Evolutionary conservation across 2,329 filamentous ascomycete species (phyloP).

Genomic region (Ophiocordyceps unilateralis): DNA sequence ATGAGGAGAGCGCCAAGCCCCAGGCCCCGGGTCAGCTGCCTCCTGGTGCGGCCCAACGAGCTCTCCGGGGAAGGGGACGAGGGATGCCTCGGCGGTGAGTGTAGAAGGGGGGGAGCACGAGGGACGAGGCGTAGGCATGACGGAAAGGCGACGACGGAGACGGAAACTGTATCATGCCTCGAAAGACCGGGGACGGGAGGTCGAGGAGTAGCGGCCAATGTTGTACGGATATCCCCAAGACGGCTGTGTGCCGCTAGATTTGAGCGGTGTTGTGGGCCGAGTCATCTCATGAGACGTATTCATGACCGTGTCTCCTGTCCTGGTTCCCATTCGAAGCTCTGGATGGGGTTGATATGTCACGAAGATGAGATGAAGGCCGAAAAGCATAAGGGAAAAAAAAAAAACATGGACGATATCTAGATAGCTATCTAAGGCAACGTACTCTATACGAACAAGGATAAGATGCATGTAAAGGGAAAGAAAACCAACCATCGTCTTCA

Average conservation of each 20-base stretch:
- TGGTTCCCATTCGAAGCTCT: no score
- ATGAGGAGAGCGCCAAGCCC: slow-evolving; percentile 78
- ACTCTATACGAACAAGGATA: no score
- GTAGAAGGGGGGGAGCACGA: neutral
- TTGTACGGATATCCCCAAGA: neutral
- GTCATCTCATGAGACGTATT: neutral
- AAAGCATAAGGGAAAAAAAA: neutral
- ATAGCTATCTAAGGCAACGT: no score
- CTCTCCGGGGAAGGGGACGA: slow-evolving; percentile 64
- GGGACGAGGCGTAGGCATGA: neutral
- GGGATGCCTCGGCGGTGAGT: slow-evolving; percentile 72
- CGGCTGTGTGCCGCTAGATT: neutral
- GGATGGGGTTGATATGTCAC: no score
- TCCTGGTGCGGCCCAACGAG: slow-evolving; percentile 74
- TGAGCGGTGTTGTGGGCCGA: no score
- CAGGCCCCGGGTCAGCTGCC: slow-evolving; percentile 67
- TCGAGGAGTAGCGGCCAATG: neutral
- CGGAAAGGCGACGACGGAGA: no score
- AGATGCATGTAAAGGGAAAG: neutral
- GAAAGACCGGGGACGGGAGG: no score
- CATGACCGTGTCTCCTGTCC: no score
- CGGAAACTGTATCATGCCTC: no score
- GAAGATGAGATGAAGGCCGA: neutral
- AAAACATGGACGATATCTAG: no score
- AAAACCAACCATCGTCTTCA: neutral